Evolutionary conservation across 345 rosid species (phyloP), one percentile per base, ranked within the genome.

Genomic region (Eucalyptus albens): DNA sequence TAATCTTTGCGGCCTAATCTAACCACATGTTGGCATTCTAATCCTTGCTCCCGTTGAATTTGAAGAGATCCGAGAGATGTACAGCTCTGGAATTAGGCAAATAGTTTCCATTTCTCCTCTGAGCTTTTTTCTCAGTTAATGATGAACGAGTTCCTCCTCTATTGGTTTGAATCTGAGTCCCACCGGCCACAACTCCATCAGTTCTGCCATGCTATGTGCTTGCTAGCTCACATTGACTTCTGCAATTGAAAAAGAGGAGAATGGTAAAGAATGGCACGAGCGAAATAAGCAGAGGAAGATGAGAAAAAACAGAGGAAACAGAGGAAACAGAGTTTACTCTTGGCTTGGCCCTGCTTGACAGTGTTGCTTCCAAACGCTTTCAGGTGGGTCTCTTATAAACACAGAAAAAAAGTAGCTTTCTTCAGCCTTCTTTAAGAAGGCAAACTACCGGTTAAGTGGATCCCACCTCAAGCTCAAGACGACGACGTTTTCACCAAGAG

Each of bases 251-350:
- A 33, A 33, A 69, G 83, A 11, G 29, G 15, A 11, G 27, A 77
- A 21, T 0, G 6, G 47, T 21, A 37, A 9, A 77, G 47, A 77
- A 21, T 21, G 83, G 29, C 2, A 0, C 27, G 2, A 21, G 3
- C 42, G 47, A 37, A 3, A 21, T 21, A 40, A 77, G 47, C 83
- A 77, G 83, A 77, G 83, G 83, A 77, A 77, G 83, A 37, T 3
- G 83, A 77, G 27, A 37, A 77, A 77, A 11, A 37, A 37, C 83
- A 37, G 47, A 77, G 37, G 37, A 33, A 33, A 33, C 37, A 33
- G 37, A 33, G 45, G 47, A 37, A 77, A 21, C 47, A 77, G 15
- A 77, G 83, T 11, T 11, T 21, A 77, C 15, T 77, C 47, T 40
- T 77, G 83, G 47, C 83, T 19, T 77, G 83, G 0, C 47, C 12